Conservation (phyloP, 129 eudicot species). For the Chrysanthemum seticuspe region DNA sequence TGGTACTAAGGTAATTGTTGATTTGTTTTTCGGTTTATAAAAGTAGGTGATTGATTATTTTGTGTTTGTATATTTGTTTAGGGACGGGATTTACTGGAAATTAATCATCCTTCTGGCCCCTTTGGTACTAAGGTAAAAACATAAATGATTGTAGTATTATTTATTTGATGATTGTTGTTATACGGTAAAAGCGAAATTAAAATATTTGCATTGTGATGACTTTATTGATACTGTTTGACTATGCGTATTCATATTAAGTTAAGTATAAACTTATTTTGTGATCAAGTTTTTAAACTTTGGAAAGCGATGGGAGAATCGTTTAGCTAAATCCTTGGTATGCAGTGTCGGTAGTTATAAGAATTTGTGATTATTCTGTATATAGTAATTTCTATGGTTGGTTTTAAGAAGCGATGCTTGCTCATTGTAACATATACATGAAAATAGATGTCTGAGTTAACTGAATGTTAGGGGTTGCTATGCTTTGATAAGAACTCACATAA, state of each 20-base stretch:
- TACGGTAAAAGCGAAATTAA: background rate
- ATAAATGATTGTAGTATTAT: background rate
- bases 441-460: background rate
- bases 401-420: constrained; percentile 7
- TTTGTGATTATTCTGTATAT: constrained; percentile 2
- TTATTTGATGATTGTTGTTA: background rate
- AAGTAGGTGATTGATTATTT: background rate
- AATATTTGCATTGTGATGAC: background rate
- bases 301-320: background rate
- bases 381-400: background rate
- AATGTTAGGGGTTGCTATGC: background rate
- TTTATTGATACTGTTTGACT: too few species aligned
- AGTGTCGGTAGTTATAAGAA: background rate
- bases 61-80: constrained; percentile 12
- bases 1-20: constrained; percentile 53
- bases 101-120: constrained; percentile 51
- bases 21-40: background rate
- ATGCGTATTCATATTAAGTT: too few species aligned
- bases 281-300: background rate
- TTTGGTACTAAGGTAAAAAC: constrained; percentile 52
- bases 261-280: background rate
- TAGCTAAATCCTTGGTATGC: background rate
- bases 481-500: background rate
- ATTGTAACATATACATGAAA: constrained; percentile 10
- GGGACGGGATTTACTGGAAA: constrained; percentile 53